Evolutionary conservation across 139 green algal species (phyloP).

Genomic region (Nannochloris sp.): DNA sequence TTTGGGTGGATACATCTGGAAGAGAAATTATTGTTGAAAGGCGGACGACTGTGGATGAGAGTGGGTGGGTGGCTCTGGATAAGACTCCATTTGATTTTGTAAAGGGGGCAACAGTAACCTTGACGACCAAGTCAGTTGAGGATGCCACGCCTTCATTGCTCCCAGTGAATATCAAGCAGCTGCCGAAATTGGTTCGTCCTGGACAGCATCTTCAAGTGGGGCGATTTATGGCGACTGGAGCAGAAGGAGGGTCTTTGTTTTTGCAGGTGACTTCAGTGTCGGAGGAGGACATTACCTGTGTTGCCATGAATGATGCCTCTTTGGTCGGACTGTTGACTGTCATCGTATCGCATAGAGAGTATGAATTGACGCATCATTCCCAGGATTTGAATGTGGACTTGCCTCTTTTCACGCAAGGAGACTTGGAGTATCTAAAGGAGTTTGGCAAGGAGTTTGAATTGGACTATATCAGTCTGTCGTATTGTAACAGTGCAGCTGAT

Average conservation of each 20-base stretch:
- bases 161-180: slow-evolving; percentile 44
- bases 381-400: slow-evolving; percentile 47
- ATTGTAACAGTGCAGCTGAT: slow-evolving; percentile 46
- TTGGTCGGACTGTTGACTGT: slow-evolving; percentile 75
- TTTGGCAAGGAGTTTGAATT: slow-evolving; percentile 58
- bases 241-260: slow-evolving; percentile 53
- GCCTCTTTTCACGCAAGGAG: slow-evolving; percentile 36
- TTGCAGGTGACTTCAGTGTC: slow-evolving; percentile 44
- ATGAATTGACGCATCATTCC: slow-evolving; percentile 5
- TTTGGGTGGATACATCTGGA: slow-evolving; percentile 72
- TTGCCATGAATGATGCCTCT: slow-evolving; percentile 50
- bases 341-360: slow-evolving; percentile 13
- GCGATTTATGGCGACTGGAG: slow-evolving; percentile 62
- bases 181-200: slow-evolving; percentile 36
- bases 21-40: slow-evolving; percentile 34
- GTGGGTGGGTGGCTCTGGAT: slow-evolving; percentile 65
- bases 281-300: slow-evolving; percentile 40
- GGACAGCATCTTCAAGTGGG: slow-evolving; percentile 68
- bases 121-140: slow-evolving; percentile 48
- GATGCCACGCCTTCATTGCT: slow-evolving; percentile 31
- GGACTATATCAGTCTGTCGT: slow-evolving; percentile 77
- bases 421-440: slow-evolving; percentile 27
- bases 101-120: slow-evolving; percentile 23
- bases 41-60: background rate
- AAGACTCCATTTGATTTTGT: slow-evolving; percentile 13